Evolutionary conservation across 208 protist genomes (phyloP).

Genomic region (Naegleria gruberi): DNA sequence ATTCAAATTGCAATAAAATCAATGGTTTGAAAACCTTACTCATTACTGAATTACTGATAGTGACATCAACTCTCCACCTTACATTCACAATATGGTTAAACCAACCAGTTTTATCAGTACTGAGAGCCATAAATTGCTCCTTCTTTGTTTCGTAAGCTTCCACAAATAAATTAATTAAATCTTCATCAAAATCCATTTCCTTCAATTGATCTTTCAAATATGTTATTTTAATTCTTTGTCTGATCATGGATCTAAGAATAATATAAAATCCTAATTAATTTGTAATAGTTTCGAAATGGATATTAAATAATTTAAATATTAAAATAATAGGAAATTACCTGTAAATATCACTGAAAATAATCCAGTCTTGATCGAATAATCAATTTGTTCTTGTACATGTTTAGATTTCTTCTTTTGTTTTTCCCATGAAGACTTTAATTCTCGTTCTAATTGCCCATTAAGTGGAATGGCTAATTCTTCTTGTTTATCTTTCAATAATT

Average conservation of each 20-base stretch:
- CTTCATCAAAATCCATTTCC: neutral
- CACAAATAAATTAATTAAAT: neutral
- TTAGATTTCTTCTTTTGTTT: slow-evolving; percentile 8
- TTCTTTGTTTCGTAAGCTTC: slow-evolving; percentile 8
- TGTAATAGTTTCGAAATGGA: neutral
- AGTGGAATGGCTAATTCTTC: neutral
- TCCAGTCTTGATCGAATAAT: neutral
- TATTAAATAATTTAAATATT: too few relatives aligned
- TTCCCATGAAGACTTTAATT: neutral
- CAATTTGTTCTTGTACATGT: neutral
- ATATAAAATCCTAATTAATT: slow-evolving; percentile 8
- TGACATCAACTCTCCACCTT: slow-evolving; percentile 29
- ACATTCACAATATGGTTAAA: slow-evolving; percentile 2
- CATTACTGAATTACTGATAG: slow-evolving; percentile 23
- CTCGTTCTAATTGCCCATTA: neutral
- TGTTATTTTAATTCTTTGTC: neutral
- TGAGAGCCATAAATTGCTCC: neutral
- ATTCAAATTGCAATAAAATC: slow-evolving; percentile 16
- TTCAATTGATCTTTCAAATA: slow-evolving; percentile 1
- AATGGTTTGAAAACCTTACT: slow-evolving; percentile 23
- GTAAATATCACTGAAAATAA: slow-evolving; percentile 18
- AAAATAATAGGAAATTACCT: neutral
- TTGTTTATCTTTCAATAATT: neutral
- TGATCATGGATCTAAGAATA: neutral
- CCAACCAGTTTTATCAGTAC: neutral